Evolutionary conservation across 306 rosid genomes (phyloP), one percentile per base, ranked within the genome.

Genomic region (Prunus padus): DNA sequence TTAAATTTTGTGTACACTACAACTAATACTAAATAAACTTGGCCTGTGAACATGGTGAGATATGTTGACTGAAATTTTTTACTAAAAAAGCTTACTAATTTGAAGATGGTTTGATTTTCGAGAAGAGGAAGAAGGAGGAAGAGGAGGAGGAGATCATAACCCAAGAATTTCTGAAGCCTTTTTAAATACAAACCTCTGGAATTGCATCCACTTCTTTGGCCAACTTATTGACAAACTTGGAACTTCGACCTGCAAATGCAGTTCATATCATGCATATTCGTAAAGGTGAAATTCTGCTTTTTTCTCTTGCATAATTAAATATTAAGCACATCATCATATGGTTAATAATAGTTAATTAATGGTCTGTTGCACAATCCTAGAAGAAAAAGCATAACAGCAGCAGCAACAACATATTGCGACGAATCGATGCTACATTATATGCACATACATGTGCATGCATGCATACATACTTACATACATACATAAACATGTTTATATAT

Each of bases 231-330:
- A 83, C 74, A 67, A 74, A 66, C 74, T 84, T 83, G 74, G 86
- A 65, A 65, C 83, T 69, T 78, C 90, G 25, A 64, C 84, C 97
- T 91, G 83, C 84, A 67, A 75, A 83, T 66, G 63, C 66, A 78
- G 44, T 60, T 52, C 52, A 76, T 14, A 13, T 15, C 77, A 65
- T 65, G 51, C 49, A 55, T 42, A 37, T 72, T 55, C 4, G 55
- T 37, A 15, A 54, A 40, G 51, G 51, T 54, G 75, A 3, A 54
- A 37, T 45, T 67, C 67, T 16, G 4, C 30, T 45, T 13, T n/a
- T n/a, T 23, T 71, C 30, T 13, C 6, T 52, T 11, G 15, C 47
- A 26, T 18, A 49, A 5, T 33, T 37, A 5, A 37, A 37, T 37
- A 6, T 6, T 37, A 37, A 37, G 42, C 9, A 37, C 42, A 37